Base-by-base conservation (phyloP, 2,329 filamentous ascomycete species). In the Hymenoscyphus linearis region DNA sequence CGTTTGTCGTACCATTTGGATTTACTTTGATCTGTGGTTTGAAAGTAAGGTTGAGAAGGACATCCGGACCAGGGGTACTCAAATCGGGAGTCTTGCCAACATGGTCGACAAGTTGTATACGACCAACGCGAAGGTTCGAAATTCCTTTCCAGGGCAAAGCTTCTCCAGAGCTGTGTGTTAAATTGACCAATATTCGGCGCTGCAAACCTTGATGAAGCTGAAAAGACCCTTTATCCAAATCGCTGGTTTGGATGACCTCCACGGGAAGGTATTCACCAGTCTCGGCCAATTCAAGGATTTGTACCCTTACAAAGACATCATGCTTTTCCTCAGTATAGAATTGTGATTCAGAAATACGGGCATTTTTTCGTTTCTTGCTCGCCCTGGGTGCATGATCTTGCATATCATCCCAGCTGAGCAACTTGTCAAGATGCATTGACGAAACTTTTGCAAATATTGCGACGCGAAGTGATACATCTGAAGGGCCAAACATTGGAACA, bases 381-480 rank as follows among this genome's bases (percentile, higher is more conserved):
- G 83, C 82, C 64, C 84, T 82, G 2, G 82, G 81, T 56, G 86
- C 80, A 18, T 84, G 83, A 74, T 99, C 93, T 62, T 93, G 87
- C 87, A 99, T 97, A 70, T 98, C 95, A 73, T 99, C 95, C 95
- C 95, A 99, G 76, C 95, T 99, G 13, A 97, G 84, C 57, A 99
- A 82, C 77, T 96, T 98, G 75, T 99, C 95, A 25, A 99, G 82
- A 76, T 99, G 95, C 87, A 97, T 97, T 0, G 87, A 79, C 1
- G 91, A 95, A 37, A 96, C 91, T 71, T 89, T 89, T 18, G 95
- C 93, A 73, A 96, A 98, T 63, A 99, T 89, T 55, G 92, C 91
- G 9, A 96, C 89, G 59, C 95, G 85, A 59, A 99, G 76, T 26
- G 86, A 88, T 0, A 91, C 86, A 54, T 88, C 87, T 25, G 83